Conservation (phyloP, 192 early-diverging fungal species). For the Backusella australiensis region DNA sequence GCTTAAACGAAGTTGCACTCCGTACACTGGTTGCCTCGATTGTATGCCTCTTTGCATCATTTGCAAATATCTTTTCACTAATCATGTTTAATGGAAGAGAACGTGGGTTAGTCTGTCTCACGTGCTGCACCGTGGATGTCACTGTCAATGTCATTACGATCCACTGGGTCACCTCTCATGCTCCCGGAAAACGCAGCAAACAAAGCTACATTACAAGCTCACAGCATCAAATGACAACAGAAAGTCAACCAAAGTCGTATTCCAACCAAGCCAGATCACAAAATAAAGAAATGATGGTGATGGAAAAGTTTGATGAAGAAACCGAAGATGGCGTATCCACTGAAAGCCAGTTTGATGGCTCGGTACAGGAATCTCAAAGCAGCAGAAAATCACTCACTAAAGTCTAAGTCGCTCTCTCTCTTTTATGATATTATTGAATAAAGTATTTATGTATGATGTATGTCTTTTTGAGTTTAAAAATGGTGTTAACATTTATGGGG, state of each 20-base stretch:
- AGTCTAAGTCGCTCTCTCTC: not conserved
- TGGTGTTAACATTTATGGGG: too few relatives aligned
- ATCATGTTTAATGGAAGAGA: slow-evolving; percentile 42
- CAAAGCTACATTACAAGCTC: not conserved
- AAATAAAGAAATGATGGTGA: not conserved
- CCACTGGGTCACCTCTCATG: slow-evolving; percentile 24
- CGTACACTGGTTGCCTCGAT: slow-evolving; percentile 46
- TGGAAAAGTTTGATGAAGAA: not conserved
- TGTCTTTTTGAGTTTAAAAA: too few relatives aligned
- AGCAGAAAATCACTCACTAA: slow-evolving; percentile 6
- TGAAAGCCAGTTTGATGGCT: not conserved
- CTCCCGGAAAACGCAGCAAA: not conserved
- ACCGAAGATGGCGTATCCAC: not conserved
- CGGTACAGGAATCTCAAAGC: slow-evolving; percentile 1
- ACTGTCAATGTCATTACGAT: slow-evolving; percentile 38
- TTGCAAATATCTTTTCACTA: slow-evolving; percentile 40
- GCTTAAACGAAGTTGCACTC: slow-evolving; percentile 35
- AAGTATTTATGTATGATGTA: not conserved
- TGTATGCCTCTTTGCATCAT: slow-evolving; percentile 39
- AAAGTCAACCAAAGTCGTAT: too few relatives aligned
- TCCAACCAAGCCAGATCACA: not conserved
- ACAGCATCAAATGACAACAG: not conserved
- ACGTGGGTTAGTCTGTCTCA: slow-evolving; percentile 46
- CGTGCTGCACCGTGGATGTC: slow-evolving; percentile 49
- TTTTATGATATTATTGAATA: not conserved